Conservation (phyloP, 352 stramenopile genomes). For the Vaucheria bursata region DNA sequence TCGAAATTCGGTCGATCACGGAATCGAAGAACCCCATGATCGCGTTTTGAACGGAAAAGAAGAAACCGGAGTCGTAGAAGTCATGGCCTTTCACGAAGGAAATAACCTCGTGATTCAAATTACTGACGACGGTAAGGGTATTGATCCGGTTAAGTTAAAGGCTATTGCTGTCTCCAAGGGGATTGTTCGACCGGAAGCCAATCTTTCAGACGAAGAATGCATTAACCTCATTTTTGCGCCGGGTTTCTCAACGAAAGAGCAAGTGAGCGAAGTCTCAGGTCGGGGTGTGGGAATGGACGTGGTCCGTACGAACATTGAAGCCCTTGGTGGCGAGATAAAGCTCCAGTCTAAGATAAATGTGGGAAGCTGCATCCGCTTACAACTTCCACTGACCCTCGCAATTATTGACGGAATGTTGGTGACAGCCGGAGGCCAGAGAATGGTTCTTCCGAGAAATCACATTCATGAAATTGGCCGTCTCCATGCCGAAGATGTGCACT, state of each 20-base stretch:
- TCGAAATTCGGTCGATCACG: neutral
- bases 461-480: neutral
- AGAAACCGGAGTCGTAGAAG: neutral
- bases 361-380: neutral
- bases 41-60: neutral
- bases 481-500: neutral
- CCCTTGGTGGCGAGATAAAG: neutral
- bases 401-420: neutral
- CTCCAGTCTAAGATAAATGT: neutral
- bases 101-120: neutral
- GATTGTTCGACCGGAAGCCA: neutral
- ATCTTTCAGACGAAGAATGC: neutral
- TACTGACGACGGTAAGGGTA: neutral
- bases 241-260: neutral
- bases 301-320: neutral
- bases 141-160: neutral
- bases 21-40: neutral
- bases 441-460: neutral
- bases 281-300: neutral
- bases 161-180: neutral
- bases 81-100: neutral
- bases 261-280: neutral
- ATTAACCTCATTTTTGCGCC: neutral
- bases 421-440: neutral
- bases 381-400: neutral